These are phyloP conservation scores for Graphilbum sp. DNA, from an alignment of 2,329 filamentous ascomycete species.

Conservation along the genomic window DNA sequence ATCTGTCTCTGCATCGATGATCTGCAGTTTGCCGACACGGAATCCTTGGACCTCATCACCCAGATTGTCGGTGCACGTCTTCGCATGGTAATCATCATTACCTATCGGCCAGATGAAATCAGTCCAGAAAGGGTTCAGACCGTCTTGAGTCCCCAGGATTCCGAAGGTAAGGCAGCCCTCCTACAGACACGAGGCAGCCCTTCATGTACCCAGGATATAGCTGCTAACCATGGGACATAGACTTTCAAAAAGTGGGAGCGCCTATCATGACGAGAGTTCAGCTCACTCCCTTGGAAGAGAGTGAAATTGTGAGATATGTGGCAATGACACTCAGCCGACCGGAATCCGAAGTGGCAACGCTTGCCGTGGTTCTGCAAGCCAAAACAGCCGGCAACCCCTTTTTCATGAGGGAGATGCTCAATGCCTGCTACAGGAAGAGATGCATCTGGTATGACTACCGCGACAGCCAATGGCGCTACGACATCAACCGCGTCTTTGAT, in stretches of 20 bases:
- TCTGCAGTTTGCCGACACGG: conserved; percentile 76
- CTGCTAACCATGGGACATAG: no score
- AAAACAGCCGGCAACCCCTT: conserved; percentile 83
- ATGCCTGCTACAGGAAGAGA: conserved; percentile 68
- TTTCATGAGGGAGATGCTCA: conserved; percentile 81
- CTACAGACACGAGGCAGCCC: not conserved
- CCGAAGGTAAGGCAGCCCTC: conserved; percentile 24
- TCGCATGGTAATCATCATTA: conserved; percentile 68
- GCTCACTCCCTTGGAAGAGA: conserved; percentile 58
- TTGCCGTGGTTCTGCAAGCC: conserved; percentile 75
- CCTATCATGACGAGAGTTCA: conserved; percentile 51
- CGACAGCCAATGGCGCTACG: conserved; percentile 66
- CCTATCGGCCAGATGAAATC: conserved; percentile 53
- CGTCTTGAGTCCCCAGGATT: conserved; percentile 36
- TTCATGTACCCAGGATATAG: no score
- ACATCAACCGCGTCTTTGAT: conserved; percentile 71
- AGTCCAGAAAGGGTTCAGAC: conserved; percentile 35
- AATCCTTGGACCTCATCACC: conserved; percentile 68
- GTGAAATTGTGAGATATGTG: conserved; percentile 70
- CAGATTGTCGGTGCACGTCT: conserved; percentile 66
- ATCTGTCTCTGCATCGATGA: conserved; percentile 84
- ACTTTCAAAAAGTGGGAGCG: conserved; percentile 26
- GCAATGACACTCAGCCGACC: conserved; percentile 62
- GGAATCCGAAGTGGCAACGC: conserved; percentile 54
- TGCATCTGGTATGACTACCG: conserved; percentile 88